phyloP scores from a whole-genome alignment of 768 basidiomycete species.

The Kwoniella heveanensis region DNA sequence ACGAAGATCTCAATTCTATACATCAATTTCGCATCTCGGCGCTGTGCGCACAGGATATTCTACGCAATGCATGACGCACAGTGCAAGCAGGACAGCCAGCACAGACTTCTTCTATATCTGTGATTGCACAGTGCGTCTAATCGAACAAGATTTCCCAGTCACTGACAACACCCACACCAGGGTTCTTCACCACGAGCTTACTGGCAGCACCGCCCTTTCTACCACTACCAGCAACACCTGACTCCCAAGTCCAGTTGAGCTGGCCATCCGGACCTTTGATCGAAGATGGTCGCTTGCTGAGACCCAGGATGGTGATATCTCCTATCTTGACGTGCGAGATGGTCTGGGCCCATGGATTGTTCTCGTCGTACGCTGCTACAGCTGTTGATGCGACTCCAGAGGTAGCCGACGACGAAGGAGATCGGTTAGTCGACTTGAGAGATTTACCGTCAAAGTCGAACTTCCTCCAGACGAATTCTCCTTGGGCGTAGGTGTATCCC shows the following conservation, averaged over 20 bases:
- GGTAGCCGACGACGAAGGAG: constrained; percentile 58
- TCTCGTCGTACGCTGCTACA: constrained; percentile 52
- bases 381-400: constrained; percentile 55
- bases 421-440: constrained; percentile 64
- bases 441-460: constrained; percentile 62
- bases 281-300: constrained; percentile 65
- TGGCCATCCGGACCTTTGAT: constrained; percentile 62
- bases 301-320: constrained; percentile 75
- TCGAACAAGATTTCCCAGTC: constrained; percentile 56
- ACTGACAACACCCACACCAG: constrained; percentile 49
- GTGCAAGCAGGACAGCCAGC: too few relatives aligned
- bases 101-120: too few relatives aligned
- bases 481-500: constrained; percentile 71
- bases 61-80: too few relatives aligned
- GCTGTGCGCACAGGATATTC: too few relatives aligned
- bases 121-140: neutral
- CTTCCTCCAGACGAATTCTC: constrained; percentile 80
- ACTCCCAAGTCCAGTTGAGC: constrained; percentile 70
- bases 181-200: constrained; percentile 65
- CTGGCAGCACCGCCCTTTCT: constrained; percentile 70
- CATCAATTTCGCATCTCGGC: too few relatives aligned
- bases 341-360: constrained; percentile 70
- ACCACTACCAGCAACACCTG: constrained; percentile 64
- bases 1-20: too few relatives aligned
- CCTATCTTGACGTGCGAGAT: constrained; percentile 76